Conservation (phyloP, 1,284 basidiomycete species). For the Mycena citricolor region DNA sequence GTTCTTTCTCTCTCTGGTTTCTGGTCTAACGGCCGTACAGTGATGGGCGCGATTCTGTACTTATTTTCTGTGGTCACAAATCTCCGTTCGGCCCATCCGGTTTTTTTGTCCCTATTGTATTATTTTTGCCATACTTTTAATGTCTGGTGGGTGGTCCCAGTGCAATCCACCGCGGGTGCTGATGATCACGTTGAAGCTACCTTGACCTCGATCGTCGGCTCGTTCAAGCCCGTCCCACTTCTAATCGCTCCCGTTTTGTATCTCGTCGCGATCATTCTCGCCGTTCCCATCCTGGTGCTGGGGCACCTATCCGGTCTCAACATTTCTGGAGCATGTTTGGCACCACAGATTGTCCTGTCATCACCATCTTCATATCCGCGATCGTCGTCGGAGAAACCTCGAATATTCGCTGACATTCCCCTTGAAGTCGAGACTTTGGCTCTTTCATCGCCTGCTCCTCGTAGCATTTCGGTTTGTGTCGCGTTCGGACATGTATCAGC, state of each 20-base stretch:
- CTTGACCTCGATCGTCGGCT: slow-evolving; percentile 12
- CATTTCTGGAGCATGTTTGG: slow-evolving; percentile 14
- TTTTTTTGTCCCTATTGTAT: slow-evolving; percentile 5
- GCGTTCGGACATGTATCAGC: slow-evolving; percentile 20
- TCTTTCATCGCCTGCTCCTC: slow-evolving; percentile 2
- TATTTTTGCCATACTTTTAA: no score
- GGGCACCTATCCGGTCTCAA: slow-evolving; percentile 16
- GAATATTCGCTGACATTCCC: slow-evolving; percentile 12
- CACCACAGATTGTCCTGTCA: slow-evolving; percentile 19
- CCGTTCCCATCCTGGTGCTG: slow-evolving; percentile 17
- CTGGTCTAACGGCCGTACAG: slow-evolving; percentile 12
- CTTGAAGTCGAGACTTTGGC: no score
- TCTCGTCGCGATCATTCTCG: slow-evolving; percentile 14
- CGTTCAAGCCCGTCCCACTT: slow-evolving; percentile 14
- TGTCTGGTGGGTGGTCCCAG: no score
- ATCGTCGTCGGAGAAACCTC: slow-evolving; percentile 16
- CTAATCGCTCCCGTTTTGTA: slow-evolving; percentile 18
- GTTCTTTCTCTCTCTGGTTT: neutral
- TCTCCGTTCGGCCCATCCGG: slow-evolving; percentile 5
- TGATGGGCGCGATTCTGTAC: slow-evolving; percentile 16
- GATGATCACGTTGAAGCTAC: slow-evolving; percentile 11
- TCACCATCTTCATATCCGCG: slow-evolving; percentile 15
- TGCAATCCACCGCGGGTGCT: slow-evolving; percentile 4
- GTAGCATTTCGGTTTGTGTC: slow-evolving; percentile 13
- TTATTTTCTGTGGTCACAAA: slow-evolving; percentile 13